Evolutionary conservation across 176 grass and related monocot genomes (phyloP).

Genomic region (Metroxylon sagu): DNA sequence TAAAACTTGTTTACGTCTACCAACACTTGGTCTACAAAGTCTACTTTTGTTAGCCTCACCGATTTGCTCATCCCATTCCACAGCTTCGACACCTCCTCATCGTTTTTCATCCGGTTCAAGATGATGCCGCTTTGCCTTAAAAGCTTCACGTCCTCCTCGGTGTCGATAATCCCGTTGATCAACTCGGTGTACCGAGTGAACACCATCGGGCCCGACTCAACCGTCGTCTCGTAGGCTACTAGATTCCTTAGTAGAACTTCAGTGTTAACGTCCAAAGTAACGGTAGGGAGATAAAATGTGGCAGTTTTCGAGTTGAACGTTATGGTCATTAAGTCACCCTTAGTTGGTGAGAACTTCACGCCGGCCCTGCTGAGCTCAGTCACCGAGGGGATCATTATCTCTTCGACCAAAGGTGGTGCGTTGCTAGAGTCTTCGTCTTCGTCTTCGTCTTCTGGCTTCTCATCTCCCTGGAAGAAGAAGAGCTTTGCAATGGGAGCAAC

Average conservation of each 20-base stretch:
- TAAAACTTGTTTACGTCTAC: slow-evolving; percentile 48
- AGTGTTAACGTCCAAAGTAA: slow-evolving; percentile 40
- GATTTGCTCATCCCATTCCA: slow-evolving; percentile 84
- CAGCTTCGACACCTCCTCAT: slow-evolving; percentile 44
- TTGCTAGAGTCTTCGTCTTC: no score
- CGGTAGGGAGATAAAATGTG: slow-evolving; percentile 37
- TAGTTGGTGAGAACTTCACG: slow-evolving; percentile 44
- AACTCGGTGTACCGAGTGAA: slow-evolving; percentile 65
- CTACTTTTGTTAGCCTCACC: slow-evolving; percentile 61
- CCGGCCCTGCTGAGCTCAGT: slow-evolving; percentile 40
- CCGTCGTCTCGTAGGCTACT: slow-evolving; percentile 64
- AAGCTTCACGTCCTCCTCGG: slow-evolving; percentile 36
- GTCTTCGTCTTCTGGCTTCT: no score
- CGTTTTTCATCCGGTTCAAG: slow-evolving; percentile 60
- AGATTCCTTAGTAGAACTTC: slow-evolving; percentile 57
- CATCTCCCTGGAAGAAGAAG: background rate
- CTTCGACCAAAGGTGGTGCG: slow-evolving; percentile 40
- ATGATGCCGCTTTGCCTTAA: slow-evolving; percentile 46
- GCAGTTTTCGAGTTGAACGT: slow-evolving; percentile 40
- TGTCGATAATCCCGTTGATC: slow-evolving; percentile 88
- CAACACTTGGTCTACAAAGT: slow-evolving; percentile 37
- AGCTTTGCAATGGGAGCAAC: background rate
- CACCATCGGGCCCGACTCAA: slow-evolving; percentile 20
- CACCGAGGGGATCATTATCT: slow-evolving; percentile 89
- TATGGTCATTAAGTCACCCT: slow-evolving; percentile 45